phyloP scores from a whole-genome alignment of 495 filamentous ascomycete species.

The Bathelium albidoporum region DNA sequence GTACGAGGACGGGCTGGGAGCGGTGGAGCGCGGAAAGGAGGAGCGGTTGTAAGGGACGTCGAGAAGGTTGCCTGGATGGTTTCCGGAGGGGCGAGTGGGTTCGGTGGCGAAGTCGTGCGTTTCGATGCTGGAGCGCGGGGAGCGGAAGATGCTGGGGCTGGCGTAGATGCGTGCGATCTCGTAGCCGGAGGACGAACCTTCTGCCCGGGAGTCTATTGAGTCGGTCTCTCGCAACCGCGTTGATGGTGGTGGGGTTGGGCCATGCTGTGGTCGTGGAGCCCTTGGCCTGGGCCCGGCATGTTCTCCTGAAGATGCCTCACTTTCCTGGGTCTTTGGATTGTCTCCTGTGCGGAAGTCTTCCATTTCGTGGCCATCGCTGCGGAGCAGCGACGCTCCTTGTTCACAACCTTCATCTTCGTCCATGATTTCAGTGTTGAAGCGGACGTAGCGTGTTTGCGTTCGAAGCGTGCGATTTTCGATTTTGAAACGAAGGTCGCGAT shows the following conservation, averaged over 20 bases:
- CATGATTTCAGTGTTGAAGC: background rate
- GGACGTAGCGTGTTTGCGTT: background rate
- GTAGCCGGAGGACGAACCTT: background rate
- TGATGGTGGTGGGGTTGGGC: background rate
- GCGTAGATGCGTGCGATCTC: background rate
- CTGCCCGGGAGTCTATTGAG: background rate
- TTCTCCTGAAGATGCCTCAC: too few species aligned
- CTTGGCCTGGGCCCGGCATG: too few species aligned
- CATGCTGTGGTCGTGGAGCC: background rate
- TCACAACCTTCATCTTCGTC: background rate
- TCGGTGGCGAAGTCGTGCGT: background rate
- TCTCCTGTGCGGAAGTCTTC: background rate
- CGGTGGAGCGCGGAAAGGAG: background rate
- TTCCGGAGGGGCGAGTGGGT: background rate
- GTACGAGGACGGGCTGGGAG: background rate
- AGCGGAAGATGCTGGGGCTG: constrained; percentile 1
- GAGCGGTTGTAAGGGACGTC: background rate
- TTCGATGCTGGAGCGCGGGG: background rate
- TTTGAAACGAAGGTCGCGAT: background rate
- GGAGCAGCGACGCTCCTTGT: background rate
- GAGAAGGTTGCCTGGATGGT: background rate
- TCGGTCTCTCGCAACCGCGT: background rate
- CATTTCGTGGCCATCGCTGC: background rate
- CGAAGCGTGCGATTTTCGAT: background rate
- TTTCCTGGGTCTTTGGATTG: too few species aligned